phyloP scores from a whole-genome alignment of 306 rosid genomes.

The Sechiopsis laciniata region DNA sequence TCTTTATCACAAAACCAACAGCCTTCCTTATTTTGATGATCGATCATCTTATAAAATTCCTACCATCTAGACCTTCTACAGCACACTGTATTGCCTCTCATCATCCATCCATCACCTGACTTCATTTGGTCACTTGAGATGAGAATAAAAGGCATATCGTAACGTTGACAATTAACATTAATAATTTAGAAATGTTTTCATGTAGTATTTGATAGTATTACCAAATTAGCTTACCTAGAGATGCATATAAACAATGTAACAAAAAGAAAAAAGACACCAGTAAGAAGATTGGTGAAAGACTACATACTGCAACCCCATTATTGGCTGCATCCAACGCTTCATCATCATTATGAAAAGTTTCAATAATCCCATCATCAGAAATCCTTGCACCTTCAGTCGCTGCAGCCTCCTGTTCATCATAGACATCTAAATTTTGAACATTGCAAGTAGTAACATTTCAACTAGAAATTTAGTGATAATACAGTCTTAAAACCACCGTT shows the following conservation, averaged over 20 bases:
- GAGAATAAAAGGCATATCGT: background rate
- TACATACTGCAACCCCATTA: slow-evolving; percentile 59
- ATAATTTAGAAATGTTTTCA: background rate
- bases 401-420: slow-evolving; percentile 51
- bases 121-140: slow-evolving; percentile 3
- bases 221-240: background rate
- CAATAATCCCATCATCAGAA: slow-evolving; percentile 55
- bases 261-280: background rate
- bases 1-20: background rate
- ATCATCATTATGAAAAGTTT: slow-evolving; percentile 70
- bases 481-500: background rate
- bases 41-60: background rate
- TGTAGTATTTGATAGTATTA: background rate
- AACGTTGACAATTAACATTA: background rate
- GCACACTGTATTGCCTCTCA: slow-evolving; percentile 2
- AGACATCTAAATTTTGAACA: slow-evolving; percentile 1
- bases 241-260: background rate
- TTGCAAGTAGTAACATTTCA: background rate
- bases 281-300: slow-evolving; percentile 4
- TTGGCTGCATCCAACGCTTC: slow-evolving; percentile 61
- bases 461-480: background rate
- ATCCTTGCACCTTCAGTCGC: slow-evolving; percentile 48
- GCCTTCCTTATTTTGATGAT: background rate
- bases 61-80: too few relatives aligned
- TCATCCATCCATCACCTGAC: background rate